Evolutionary conservation across 345 rosid species (phyloP), one percentile per base, ranked within the genome.

Genomic region (Dovyalis caffra): DNA sequence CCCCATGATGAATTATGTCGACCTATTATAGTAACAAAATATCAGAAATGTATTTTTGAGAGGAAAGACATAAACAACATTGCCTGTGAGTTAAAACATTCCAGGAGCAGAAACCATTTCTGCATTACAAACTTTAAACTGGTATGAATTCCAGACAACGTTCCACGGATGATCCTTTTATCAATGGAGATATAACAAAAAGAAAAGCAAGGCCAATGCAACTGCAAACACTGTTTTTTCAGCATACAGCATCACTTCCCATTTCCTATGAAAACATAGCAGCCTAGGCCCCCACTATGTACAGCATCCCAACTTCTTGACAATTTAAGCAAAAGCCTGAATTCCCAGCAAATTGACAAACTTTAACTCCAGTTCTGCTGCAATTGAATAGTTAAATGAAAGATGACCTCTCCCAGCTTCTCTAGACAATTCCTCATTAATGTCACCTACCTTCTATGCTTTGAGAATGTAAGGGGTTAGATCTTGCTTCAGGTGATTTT

Each of bases 1-100:
- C 87, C 79, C 82, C 88, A 75, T 32, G 91, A 77, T 78, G 92
- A 64, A 71, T 86, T 90, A 8, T 74, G 69, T 70, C 63, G 83
- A 73, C 90, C 98, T 92, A 84, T 78, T 74, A 69, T 84, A 70
- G 38, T 63, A 87, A 33, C 57, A 78, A 78, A 76, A 80, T 56
- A 56, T 56, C 28, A 56, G 61, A 56, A 56, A 56, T 23, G 6
- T 56, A 1, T 56, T 53, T 53, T 56, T 23, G 25, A 1, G 0
- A 56, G 25, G 1, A 25, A 56, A 8, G 61, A 56, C 61, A 23
- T 56, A n/a, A 23, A 23, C 14, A 56, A 53, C 1, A 1, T 56
- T 56, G 28, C 28, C 25, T 23, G 10, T 25, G 26, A 56, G 61
- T n/a, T 53, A 53, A 53, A 56, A 56, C 61, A 56, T n/a, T 23